Base-by-base conservation (phyloP, 225 moss, liverwort and hornwort genomes). In the Anthoceros angustus region DNA sequence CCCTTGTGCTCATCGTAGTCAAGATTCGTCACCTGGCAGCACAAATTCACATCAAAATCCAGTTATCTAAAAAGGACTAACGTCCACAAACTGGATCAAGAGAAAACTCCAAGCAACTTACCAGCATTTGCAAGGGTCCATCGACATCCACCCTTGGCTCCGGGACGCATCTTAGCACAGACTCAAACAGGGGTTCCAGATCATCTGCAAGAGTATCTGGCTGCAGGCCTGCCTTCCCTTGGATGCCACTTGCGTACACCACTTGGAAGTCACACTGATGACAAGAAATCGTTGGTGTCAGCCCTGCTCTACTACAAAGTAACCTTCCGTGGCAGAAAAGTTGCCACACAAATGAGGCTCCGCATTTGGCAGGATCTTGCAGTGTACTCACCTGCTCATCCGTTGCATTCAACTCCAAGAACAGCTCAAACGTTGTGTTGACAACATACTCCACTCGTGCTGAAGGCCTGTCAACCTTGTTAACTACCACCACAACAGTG, bases 1-100 rank as follows among this genome's bases (percentile, higher is more conserved):
- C 94, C 94, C 71, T 94, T 94, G 75, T 94, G 94, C 69, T 94
- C 94, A 70, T 94, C 94, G 42, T 94, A 94, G 73, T 94, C 90
- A 76, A 94, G 69, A 71, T 94, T 94, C 5, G 94, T 95, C 14
- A 94, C 86, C 87, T 93, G 75, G 32, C 15, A 11, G 40, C 63
- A 65, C 42, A 65, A 15, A 61, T 7, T 7, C 46, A 12, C 46
- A 12, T 18, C 5, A 2, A 48, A 48, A 48, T 18, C 46, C 46
- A 48, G 18, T 18, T 12, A 12, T 5, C 46, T 48, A 1, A 48
- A 2, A 12, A 48, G 46, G 46, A 18, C 32, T 62, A 67, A n/a
- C 50, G 18, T 64, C 26, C 0, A 43, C 42, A 63, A 26, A n/a
- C 68, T 39, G 10, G 39, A 16, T 40, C 24, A 4, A 14, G 4